Evolutionary conservation across 192 early-diverging fungal genomes (phyloP), one percentile per base, ranked within the genome.

Genomic region (Backusella parvicylindrica): DNA sequence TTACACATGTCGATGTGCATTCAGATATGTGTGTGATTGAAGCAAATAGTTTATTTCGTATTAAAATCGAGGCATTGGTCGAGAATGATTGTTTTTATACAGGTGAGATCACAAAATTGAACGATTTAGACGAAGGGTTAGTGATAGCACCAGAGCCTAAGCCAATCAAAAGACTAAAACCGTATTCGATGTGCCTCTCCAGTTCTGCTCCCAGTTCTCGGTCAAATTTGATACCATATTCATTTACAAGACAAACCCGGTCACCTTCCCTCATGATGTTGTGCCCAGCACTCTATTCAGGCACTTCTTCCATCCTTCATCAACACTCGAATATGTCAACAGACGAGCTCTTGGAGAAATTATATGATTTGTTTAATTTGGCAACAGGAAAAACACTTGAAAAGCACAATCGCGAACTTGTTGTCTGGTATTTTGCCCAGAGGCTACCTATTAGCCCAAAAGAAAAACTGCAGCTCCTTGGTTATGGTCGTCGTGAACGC

Each of bases 1-100:
- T 89, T 3, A 40, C 70, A 13, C 80, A 78, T 18, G 72, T 80
- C 12, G 82, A 87, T 40, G 68, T 72, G 30, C 68, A 86, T 7
- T 70, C 68, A 6, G 88, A 86, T 60, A 84, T 86, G 30, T 81
- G 85, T 1, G 31, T 89, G 2, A 84, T 89, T 0, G 82, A 87
- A 67, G 82, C 85, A 7, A 64, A 81, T 36, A 86, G 88, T 6
- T 56, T 82, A 6, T 80, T 82, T 47, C 75, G 84, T 12, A 84
- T 87, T 60, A 64, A 73, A 23, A 70, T 89, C 31, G 26, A 77
- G 11, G 70, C 70, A 11, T 79, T 79, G 36, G 37, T 72, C 6
- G 67, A 76, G 36, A 11, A 60, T 6, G 84, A 89, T 35, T 81
- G 84, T 2, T 86, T 85, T 70, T 77, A 80, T 68, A 74, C 81